These are phyloP conservation scores for Pichia norvegensis DNA, from an alignment of 1,139 yeast species.

Conservation along the genomic window DNA sequence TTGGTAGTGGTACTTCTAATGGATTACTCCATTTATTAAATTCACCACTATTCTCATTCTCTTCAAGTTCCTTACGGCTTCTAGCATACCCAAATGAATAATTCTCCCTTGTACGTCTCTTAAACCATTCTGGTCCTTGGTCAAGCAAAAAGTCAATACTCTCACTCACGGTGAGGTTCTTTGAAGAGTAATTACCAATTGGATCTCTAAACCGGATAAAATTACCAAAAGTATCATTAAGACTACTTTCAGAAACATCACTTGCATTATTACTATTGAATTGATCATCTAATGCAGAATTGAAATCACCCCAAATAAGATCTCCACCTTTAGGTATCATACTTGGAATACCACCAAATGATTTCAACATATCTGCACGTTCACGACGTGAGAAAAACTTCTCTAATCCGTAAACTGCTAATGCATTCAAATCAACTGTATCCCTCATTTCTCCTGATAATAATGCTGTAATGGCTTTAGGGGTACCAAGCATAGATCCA, in stretches of 20 bases:
- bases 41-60: conserved; percentile 48
- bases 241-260: conserved; percentile 20
- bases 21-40: conserved; percentile 90
- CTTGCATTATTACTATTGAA: conserved; percentile 12
- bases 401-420: conserved; percentile 91
- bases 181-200: conserved; percentile 35
- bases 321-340: conserved; percentile 97
- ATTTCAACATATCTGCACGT: conserved; percentile 72
- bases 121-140: conserved; percentile 71
- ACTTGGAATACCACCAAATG: conserved; percentile 90
- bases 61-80: conserved; percentile 46
- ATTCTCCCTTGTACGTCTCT: conserved; percentile 52
- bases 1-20: conserved; percentile 79
- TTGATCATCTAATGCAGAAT: conserved; percentile 54
- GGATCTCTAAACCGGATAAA: conserved; percentile 59
- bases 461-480: conserved; percentile 85
- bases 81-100: conserved; percentile 75
- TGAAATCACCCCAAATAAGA: conserved; percentile 71
- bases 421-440: conserved; percentile 84
- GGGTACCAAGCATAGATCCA: conserved; percentile 87
- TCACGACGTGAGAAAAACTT: conserved; percentile 87
- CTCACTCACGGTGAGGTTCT: conserved; percentile 56
- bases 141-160: conserved; percentile 59
- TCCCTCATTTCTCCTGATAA: conserved; percentile 97
- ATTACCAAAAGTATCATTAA: conserved; percentile 55